Evolutionary conservation across 805 yeast species (phyloP).

Genomic region (Candida odintsovae): DNA sequence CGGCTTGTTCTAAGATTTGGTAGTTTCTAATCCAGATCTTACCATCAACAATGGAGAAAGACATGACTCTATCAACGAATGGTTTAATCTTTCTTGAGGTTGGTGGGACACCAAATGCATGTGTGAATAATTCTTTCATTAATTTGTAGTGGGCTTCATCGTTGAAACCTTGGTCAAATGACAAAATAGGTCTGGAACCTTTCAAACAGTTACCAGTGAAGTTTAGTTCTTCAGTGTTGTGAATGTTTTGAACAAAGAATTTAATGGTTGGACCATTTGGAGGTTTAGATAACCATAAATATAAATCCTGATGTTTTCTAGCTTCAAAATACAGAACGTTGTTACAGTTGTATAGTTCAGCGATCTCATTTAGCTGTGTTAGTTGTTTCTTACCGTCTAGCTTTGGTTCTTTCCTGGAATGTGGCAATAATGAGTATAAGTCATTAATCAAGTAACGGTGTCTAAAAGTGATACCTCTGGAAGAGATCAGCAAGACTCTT

Average conservation of each 20-base stretch:
- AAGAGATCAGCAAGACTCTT: constrained; percentile 80
- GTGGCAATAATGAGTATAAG: constrained; percentile 76
- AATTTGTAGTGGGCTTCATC: constrained; percentile 61
- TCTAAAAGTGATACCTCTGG: constrained; percentile 92
- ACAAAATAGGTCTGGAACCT: constrained; percentile 90
- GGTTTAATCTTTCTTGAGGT: constrained; percentile 89
- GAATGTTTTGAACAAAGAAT: constrained; percentile 90
- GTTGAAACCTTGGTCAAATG: constrained; percentile 80
- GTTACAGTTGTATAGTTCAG: constrained; percentile 95
- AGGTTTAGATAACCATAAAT: constrained; percentile 91
- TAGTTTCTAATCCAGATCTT: constrained; percentile 95
- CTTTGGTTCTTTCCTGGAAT: constrained; percentile 93
- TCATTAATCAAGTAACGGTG: constrained; percentile 93
- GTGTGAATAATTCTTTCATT: constrained; percentile 77
- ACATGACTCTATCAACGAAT: constrained; percentile 90
- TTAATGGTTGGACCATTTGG: constrained; percentile 97
- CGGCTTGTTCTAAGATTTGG: constrained; percentile 69
- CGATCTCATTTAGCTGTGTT: constrained; percentile 87
- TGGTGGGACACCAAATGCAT: constrained; percentile 93
- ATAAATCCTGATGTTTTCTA: constrained; percentile 92
- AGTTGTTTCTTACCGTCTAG: constrained; percentile 89
- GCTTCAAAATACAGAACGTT: constrained; percentile 92
- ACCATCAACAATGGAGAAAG: constrained; percentile 87
- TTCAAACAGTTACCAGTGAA: constrained; percentile 94
- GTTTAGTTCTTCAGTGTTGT: constrained; percentile 91